A percentile compares a stretch with the other conserved stretches of the same genome.
Evolutionary conservation across 495 filamentous ascomycete genomes (phyloP).

Genomic region (Trichoderma erinaceum): DNA sequence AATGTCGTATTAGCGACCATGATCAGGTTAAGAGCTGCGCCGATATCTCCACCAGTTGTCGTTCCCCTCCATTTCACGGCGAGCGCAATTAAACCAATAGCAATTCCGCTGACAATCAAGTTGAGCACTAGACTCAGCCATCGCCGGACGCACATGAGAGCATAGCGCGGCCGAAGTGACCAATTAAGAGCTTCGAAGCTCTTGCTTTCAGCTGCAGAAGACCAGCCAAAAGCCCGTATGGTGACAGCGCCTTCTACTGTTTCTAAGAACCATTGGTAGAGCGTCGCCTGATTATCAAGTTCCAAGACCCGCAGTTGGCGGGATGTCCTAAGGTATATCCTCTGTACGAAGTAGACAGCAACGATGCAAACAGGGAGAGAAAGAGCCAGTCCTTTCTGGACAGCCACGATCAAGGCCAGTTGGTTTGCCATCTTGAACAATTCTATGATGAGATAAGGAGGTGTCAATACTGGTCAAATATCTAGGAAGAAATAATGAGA

Average conservation of each 20-base stretch:
- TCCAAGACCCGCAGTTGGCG: slow-evolving; percentile 59
- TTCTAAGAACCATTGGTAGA: slow-evolving; percentile 56
- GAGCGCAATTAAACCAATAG: slow-evolving; percentile 38
- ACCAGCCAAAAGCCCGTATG: slow-evolving; percentile 45
- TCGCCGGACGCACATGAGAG: slow-evolving; percentile 38
- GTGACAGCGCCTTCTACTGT: slow-evolving; percentile 35
- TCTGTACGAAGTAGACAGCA: slow-evolving; percentile 50
- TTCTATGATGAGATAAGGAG: slow-evolving; percentile 15
- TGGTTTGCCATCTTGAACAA: slow-evolving; percentile 31
- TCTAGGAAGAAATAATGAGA: not conserved
- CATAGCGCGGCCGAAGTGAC: slow-evolving; percentile 38
- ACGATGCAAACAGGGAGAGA: slow-evolving; percentile 27
- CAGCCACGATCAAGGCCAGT: slow-evolving; percentile 31
- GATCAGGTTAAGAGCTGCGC: slow-evolving; percentile 27
- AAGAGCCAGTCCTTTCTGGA: slow-evolving; percentile 39
- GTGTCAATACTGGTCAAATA: not conserved
- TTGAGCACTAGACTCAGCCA: slow-evolving; percentile 43
- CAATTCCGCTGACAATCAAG: slow-evolving; percentile 33
- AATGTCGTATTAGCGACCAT: slow-evolving; percentile 30
- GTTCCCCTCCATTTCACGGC: slow-evolving; percentile 26
- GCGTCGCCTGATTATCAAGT: slow-evolving; percentile 54
- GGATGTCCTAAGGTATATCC: slow-evolving; percentile 57
- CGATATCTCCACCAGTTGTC: slow-evolving; percentile 29
- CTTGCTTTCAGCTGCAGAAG: slow-evolving; percentile 19
- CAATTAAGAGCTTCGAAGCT: slow-evolving; percentile 26